These are phyloP conservation scores for Inonotus obliquus DNA, from an alignment of 1,284 basidiomycete genomes.

Conservation along the genomic window DNA sequence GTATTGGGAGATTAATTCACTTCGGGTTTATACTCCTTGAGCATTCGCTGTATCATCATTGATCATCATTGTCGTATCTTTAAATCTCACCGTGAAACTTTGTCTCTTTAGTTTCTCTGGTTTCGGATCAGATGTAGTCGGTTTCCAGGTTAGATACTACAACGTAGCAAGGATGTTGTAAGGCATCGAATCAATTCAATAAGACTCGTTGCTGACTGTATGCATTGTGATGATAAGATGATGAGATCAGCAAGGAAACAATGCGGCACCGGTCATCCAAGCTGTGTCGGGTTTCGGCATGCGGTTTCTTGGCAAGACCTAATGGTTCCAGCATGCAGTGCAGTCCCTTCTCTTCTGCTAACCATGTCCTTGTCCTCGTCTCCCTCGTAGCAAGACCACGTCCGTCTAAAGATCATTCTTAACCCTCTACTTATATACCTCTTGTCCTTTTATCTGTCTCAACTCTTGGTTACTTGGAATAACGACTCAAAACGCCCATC, in stretches of 20 bases:
- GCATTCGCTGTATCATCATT: neutral
- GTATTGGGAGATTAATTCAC: constrained; percentile 59
- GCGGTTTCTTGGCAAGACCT: too few relatives aligned
- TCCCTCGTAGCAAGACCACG: neutral
- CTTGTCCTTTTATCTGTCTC: neutral
- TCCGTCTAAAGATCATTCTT: neutral
- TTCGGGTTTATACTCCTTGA: constrained; percentile 46
- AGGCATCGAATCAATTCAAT: too few relatives aligned
- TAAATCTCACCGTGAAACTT: neutral
- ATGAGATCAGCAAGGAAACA: too few relatives aligned
- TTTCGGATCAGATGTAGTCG: neutral
- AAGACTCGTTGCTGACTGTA: too few relatives aligned
- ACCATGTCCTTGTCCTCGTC: too few relatives aligned
- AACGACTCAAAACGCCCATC: neutral
- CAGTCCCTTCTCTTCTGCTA: too few relatives aligned
- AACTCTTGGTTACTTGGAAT: neutral
- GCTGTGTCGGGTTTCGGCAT: too few relatives aligned
- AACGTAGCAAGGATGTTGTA: too few relatives aligned
- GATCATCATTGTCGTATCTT: neutral
- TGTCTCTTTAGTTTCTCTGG: neutral
- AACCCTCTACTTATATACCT: neutral
- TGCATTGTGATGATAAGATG: too few relatives aligned
- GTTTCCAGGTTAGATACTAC: too few relatives aligned
- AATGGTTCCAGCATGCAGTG: too few relatives aligned
- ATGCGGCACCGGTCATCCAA: too few relatives aligned